Base-by-base conservation (phyloP, 371 early-diverging fungal genomes). In the Circinella umbellata region DNA sequence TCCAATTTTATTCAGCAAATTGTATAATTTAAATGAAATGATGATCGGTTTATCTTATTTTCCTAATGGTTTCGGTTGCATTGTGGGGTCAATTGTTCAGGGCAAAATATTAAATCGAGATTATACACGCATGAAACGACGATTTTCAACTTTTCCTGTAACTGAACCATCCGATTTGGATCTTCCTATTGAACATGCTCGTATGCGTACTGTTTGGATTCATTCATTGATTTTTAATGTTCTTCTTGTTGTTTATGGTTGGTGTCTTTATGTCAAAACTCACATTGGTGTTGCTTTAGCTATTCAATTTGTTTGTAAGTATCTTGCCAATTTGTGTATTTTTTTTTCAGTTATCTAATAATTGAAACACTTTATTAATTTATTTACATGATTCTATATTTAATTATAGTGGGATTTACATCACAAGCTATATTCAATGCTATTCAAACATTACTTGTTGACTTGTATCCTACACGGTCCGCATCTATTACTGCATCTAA, bases 401-500 rank as follows among this genome's bases (percentile, higher is more conserved):
- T n/a, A n/a, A 35, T 14, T 39, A 14, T 65, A 83, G 83, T 84
- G 36, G 77, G 77, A 11, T 76, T 66, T 61, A 64, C 69, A 9
- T 72, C 77, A 0, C 71, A 77, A 47, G 76, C 75, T 1, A 79
- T 76, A 17, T 75, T 79, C 37, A 80, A 77, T 67, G 69, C 77
- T 11, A 73, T 73, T 10, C 73, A 75, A 63, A 84, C 82, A 11
- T 70, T 84, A 15, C 53, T 84, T 5, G 77, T 84, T 15, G 85
- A 84, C 38, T 54, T 81, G 14, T 84, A 76, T 61, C 85, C 85
- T 18, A 69, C 64, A 4, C 73, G 73, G 5, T 80, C 82, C 0
- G 82, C 85, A 35, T 75, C 82, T 5, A 78, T 81, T 48, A 73
- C 73, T 38, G 85, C 82, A 8, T 77, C 77, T 18, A 84, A 82